Base-by-base conservation (phyloP, 148 eudicot genomes). In the Cornus controversa region DNA sequence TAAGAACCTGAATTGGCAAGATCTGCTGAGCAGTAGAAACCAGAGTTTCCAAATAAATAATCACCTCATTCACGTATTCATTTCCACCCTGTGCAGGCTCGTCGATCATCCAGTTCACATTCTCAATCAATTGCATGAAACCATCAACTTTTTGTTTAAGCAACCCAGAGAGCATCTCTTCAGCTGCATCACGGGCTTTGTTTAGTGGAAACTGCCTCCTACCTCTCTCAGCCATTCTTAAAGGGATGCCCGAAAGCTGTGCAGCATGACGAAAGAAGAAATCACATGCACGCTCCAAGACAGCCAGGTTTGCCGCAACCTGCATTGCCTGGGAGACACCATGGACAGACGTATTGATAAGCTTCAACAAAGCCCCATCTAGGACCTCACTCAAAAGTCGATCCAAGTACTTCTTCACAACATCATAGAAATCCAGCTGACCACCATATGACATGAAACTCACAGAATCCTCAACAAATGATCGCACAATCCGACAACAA, bases 311-410 rank as follows among this genome's bases (percentile, higher is more conserved):
- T 1, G 99, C 99, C 47, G 99, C 99, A 79, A 91, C 91, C 73
- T 91, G 94, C 99, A 93, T 95, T 57, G 99, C 99, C 53, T 95
- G 99, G 5, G 97, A 90, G 62, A 93, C 99, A 4, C 99, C 99
- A 78, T 83, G 87, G 62, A 96, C 82, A 3, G 91, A 83, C 27
- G 85, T 78, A 65, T 66, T 89, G 24, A 93, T 93, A 64, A 96
- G 80, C 85, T 93, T 96, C 82, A 90, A 84, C 66, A 96, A 77
- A 23, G 87, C 91, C 80, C 90, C 96, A 70, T 96, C 99, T 71
- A 96, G 80, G 14, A 90, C 99, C 80, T 93, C 97, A 70, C 78
- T 83, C 88, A 96, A 83, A 75, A 96, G 82, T 87, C 97, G 77
- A 74, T 96, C 97, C 85, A 96, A 89, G 72, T 96, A 93, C 89